Evolutionary conservation across 2,329 filamentous ascomycete genomes (phyloP).

Genomic region (Endothia cerciana): DNA sequence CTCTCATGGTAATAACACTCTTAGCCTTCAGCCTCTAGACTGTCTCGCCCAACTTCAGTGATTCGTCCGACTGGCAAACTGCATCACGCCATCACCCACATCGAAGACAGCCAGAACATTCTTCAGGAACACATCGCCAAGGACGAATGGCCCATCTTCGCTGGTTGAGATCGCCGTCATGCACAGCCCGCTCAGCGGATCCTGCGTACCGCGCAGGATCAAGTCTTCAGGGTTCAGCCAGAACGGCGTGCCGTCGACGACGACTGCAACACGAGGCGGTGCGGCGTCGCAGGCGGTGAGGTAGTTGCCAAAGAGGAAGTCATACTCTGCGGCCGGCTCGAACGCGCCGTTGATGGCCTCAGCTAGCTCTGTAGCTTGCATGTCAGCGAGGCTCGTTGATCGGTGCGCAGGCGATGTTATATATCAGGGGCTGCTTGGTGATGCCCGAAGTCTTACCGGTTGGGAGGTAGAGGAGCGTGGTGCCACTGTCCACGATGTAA

Average conservation of each 20-base stretch:
- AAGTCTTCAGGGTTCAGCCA: constrained; percentile 53
- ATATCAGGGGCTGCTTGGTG: constrained; percentile 15
- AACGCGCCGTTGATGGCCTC: constrained; percentile 53
- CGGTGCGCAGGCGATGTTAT: not conserved
- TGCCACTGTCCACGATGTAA: constrained; percentile 57
- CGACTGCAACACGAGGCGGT: constrained; percentile 49
- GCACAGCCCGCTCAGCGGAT: constrained; percentile 52
- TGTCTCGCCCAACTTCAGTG: constrained; percentile 27
- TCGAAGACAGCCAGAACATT: constrained; percentile 51
- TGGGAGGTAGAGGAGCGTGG: constrained; percentile 55
- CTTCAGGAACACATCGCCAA: constrained; percentile 55
- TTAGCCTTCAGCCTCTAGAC: not conserved
- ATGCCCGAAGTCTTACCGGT: constrained; percentile 45
- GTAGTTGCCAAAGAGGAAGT: constrained; percentile 52
- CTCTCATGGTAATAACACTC: not conserved
- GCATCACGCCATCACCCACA: constrained; percentile 35
- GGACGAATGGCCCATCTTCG: constrained; percentile 50
- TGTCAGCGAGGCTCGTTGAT: not conserved
- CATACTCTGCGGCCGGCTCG: constrained; percentile 50
- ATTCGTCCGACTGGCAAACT: constrained; percentile 33
- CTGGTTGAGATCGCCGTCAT: constrained; percentile 52
- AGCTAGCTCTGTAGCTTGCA: constrained; percentile 43
- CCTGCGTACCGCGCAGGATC: constrained; percentile 48
- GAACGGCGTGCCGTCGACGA: constrained; percentile 49
- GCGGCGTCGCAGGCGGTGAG: constrained; percentile 54